Conservation (phyloP, 495 filamentous ascomycete species). For the Tuber magnatum region DNA sequence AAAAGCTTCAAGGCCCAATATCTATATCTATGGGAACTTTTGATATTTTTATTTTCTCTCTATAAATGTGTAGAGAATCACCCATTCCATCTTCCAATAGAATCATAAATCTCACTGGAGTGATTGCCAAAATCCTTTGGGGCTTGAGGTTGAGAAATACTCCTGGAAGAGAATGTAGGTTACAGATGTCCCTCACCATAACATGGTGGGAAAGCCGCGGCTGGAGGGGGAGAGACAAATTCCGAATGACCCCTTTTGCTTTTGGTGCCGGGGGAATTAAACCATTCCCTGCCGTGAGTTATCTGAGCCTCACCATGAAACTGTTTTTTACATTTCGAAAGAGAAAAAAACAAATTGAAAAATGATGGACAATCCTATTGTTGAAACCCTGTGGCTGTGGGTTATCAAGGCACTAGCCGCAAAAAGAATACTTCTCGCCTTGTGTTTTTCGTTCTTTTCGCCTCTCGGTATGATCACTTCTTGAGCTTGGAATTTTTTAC, state of each 20-base stretch:
- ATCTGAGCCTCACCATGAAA: not conserved
- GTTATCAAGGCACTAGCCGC: not conserved
- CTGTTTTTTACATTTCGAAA: not conserved
- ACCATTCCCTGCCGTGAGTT: not conserved
- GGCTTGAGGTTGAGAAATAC: too few relatives aligned
- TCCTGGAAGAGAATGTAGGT: too few relatives aligned
- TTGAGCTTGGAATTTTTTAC: not conserved
- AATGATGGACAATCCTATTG: not conserved
- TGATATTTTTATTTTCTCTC: too few relatives aligned
- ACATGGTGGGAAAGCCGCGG: too few relatives aligned
- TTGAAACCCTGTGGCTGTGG: not conserved
- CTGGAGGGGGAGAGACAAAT: slow-evolving; percentile 6
- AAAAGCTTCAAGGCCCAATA: too few relatives aligned
- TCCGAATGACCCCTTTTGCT: not conserved
- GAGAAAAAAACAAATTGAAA: too few relatives aligned
- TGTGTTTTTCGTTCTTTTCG: not conserved
- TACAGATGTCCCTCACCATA: too few relatives aligned
- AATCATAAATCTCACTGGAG: too few relatives aligned
- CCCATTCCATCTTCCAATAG: too few relatives aligned
- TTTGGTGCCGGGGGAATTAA: not conserved
- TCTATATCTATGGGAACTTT: too few relatives aligned
- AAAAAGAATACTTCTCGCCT: not conserved
- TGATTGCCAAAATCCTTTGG: too few relatives aligned
- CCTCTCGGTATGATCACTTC: not conserved
- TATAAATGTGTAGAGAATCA: too few relatives aligned